Percentiles rank a stretch among this genome's conserved stretches.
Conservation (phyloP, 2,329 filamentous ascomycete genomes). For the Didymellaceae sp. region DNA sequence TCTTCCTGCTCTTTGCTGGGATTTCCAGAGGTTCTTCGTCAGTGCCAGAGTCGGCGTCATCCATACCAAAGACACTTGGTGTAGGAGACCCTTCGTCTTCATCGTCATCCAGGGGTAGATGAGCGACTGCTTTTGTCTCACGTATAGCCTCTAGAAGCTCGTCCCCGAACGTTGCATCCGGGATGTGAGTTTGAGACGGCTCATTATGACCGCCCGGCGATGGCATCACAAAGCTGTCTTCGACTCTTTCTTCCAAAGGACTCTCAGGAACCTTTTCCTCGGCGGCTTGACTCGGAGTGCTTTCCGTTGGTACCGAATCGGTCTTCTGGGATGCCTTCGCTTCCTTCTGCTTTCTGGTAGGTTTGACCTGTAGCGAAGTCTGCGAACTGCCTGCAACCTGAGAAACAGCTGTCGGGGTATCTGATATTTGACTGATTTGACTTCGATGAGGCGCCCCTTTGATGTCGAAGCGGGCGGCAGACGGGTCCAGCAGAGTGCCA, state of each 20-base stretch:
- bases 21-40: conserved; percentile 32
- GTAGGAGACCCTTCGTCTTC: conserved; percentile 39
- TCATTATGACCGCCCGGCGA: conserved; percentile 12
- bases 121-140: conserved; percentile 64
- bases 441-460: conserved; percentile 53
- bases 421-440: conserved; percentile 1
- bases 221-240: conserved; percentile 39
- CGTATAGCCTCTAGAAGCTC: conserved; percentile 70
- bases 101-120: conserved; percentile 58
- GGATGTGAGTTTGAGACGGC: background rate
- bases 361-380: conserved; percentile 59
- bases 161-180: conserved; percentile 50
- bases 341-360: conserved; percentile 50
- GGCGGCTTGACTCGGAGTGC: conserved; percentile 29
- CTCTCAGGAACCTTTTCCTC: conserved; percentile 4
- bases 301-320: conserved; percentile 48
- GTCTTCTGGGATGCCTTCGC: conserved; percentile 42
- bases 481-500: conserved; percentile 56
- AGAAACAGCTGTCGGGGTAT: background rate
- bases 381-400: conserved; percentile 26
- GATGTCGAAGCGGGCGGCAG: conserved; percentile 66
- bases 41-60: conserved; percentile 21
- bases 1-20: conserved; percentile 18
- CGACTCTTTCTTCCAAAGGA: conserved; percentile 28
- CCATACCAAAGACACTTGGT: conserved; percentile 33